Percentiles rank a stretch among this genome's conserved stretches.
Conservation (phyloP, 352 stramenopile species). For the Pythium apleroticum region DNA sequence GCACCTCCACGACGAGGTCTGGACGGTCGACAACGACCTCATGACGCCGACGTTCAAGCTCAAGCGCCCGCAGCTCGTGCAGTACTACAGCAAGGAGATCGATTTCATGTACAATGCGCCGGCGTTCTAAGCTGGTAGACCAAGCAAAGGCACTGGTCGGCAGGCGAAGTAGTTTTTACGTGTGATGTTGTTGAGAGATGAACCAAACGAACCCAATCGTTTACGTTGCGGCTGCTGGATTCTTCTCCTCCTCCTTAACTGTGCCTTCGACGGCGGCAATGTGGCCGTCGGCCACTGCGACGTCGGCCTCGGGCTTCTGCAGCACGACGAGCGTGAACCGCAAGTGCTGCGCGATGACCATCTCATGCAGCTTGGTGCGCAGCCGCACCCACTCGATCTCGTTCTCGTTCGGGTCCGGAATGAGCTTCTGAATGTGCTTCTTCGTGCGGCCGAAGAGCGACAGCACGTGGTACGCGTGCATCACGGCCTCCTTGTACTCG, state of each 20-base stretch:
- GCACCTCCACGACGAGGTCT: conserved; percentile 50
- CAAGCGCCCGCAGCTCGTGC: conserved; percentile 76
- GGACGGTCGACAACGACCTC: conserved; percentile 92
- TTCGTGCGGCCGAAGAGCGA: conserved; percentile 83
- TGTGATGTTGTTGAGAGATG: conserved; percentile 1
- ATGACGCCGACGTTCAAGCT: conserved; percentile 97
- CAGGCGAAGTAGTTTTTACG: neutral
- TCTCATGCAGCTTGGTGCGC: conserved; percentile 90
- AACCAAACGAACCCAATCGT: neutral
- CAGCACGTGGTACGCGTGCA: conserved; percentile 91
- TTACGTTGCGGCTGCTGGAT: conserved; percentile 32
- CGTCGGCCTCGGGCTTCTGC: conserved; percentile 52
- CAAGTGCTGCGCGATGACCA: conserved; percentile 89
- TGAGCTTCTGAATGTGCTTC: conserved; percentile 85
- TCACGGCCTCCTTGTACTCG: conserved; percentile 90
- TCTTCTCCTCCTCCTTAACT: conserved; percentile 56
- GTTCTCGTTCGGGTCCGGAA: conserved; percentile 77
- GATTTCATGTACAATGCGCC: conserved; percentile 48
- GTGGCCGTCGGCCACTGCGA: conserved; percentile 24
- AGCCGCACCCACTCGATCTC: conserved; percentile 91
- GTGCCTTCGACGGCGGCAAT: conserved; percentile 39
- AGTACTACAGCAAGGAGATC: conserved; percentile 59
- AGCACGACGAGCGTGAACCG: conserved; percentile 89
- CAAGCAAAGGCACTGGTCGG: neutral
- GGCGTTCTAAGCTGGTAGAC: conserved; percentile 11